Evolutionary conservation across 2,329 filamentous ascomycete genomes (phyloP).

Genomic region (Zasmidium angulare): DNA sequence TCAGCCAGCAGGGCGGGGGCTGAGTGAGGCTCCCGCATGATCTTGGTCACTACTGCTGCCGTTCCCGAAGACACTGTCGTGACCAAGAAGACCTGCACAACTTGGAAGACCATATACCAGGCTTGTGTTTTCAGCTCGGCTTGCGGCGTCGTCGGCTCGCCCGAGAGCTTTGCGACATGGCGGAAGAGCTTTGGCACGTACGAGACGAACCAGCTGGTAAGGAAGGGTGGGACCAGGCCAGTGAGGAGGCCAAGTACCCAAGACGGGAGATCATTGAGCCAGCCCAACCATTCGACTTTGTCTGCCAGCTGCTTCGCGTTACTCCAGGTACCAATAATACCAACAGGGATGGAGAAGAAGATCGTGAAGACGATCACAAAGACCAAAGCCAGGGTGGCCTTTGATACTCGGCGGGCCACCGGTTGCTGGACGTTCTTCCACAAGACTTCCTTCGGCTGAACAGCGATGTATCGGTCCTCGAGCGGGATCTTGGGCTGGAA

Average conservation of each 20-base stretch:
- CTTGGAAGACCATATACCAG: constrained; percentile 42
- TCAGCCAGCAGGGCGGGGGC: constrained; percentile 36
- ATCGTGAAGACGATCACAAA: constrained; percentile 38
- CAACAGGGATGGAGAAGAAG: constrained; percentile 38
- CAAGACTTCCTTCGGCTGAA: constrained; percentile 47
- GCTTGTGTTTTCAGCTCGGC: constrained; percentile 44
- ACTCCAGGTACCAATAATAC: constrained; percentile 35
- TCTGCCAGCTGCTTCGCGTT: constrained; percentile 35
- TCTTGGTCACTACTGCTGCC: constrained; percentile 33
- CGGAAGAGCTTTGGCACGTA: constrained; percentile 38
- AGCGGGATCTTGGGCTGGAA: constrained; percentile 37
- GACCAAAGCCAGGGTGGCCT: constrained; percentile 30
- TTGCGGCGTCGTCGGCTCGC: constrained; percentile 43
- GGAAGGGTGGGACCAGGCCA: constrained; percentile 33
- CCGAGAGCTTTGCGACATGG: constrained; percentile 35
- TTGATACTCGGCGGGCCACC: constrained; percentile 27
- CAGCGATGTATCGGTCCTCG: constrained; percentile 43
- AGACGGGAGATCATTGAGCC: constrained; percentile 33
- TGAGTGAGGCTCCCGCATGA: constrained; percentile 34
- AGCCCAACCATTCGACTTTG: constrained; percentile 29
- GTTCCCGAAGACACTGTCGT: constrained; percentile 41
- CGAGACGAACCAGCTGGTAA: constrained; percentile 34
- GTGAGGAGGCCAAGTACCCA: constrained; percentile 32
- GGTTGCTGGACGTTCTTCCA: constrained; percentile 48
- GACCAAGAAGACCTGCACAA: constrained; percentile 45